phyloP scores from a whole-genome alignment of 1,284 basidiomycete genomes.

The Boletus hoseneyae region DNA sequence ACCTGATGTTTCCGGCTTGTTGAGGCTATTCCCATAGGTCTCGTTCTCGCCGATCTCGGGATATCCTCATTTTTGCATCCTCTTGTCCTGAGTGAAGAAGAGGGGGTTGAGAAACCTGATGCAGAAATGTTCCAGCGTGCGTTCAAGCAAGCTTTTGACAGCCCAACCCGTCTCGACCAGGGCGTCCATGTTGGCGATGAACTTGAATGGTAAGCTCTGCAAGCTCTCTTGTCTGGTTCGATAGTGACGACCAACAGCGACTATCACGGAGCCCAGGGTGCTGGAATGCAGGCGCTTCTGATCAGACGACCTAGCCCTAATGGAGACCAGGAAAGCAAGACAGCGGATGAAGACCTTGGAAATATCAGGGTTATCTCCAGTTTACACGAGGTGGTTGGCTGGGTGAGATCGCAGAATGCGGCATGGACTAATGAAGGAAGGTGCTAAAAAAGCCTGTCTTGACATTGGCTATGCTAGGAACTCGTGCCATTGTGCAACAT shows the following conservation, averaged over 20 bases:
- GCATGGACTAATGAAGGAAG: no score
- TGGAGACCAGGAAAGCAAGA: slow-evolving; percentile 47
- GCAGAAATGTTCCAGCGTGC: slow-evolving; percentile 53
- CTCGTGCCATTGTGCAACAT: no score
- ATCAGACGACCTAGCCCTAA: slow-evolving; percentile 48
- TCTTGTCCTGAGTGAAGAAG: slow-evolving; percentile 61
- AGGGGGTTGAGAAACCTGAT: slow-evolving; percentile 65
- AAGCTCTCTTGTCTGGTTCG: background rate
- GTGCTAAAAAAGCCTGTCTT: no score
- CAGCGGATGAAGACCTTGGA: slow-evolving; percentile 39
- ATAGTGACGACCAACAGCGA: slow-evolving; percentile 45
- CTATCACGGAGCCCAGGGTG: slow-evolving; percentile 57
- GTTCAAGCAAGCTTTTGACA: slow-evolving; percentile 26
- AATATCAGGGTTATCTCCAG: slow-evolving; percentile 39
- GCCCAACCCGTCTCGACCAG: slow-evolving; percentile 37
- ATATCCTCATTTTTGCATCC: slow-evolving; percentile 48
- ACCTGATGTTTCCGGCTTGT: background rate
- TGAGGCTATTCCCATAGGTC: slow-evolving; percentile 33
- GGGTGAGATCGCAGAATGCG: slow-evolving; percentile 20
- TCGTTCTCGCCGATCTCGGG: slow-evolving; percentile 57
- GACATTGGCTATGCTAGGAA: no score
- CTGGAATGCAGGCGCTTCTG: slow-evolving; percentile 59
- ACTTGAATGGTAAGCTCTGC: slow-evolving; percentile 47
- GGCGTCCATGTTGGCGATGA: slow-evolving; percentile 74
- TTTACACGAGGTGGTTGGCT: slow-evolving; percentile 40